Base-by-base conservation (phyloP, 2,329 filamentous ascomycete species). In the Botrytis squamosa region DNA sequence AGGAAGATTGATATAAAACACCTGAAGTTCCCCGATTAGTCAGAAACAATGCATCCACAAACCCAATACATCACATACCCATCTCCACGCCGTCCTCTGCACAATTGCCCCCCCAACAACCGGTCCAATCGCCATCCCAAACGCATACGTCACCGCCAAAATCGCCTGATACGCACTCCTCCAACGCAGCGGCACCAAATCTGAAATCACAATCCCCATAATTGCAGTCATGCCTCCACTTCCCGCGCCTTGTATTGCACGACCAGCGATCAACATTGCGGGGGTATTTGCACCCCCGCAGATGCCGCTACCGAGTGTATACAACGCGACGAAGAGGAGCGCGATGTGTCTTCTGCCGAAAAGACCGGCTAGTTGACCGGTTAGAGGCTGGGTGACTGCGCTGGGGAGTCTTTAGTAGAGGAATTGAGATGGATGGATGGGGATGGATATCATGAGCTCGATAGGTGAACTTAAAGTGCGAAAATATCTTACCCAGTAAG, bases 271-370 rank as follows among this genome's bases (percentile, higher is more conserved):
- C 1, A 91, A 81, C 77, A 85, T 84, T 0, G 76, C 78, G 1
- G 81, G 82, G 6, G 76, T 84, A 0, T 78, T 82, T 0, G 88
- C 85, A 0, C 83, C 84, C 1, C 87, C 88, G 62, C 82, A 84
- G 3, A 90, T 81, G 0, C 84, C 85, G 70, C 86, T 87, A 0
- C 88, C 88, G 0, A 89, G 75, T 0, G 81, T 82, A 73, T 89
- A 89, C 2, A 87, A 73, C 18, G 79, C 80, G 3, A 88, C 60
- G 59, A 60, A 63, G 2, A 40, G 25, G 18, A 71, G 42, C 52
- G 64, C 33, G 59, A 63, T 25, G 36, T 52, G 49, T 25, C 52
- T 22, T 36, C 52, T 33, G 36, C 63, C 44, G 5, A 74, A 67
- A 14, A 72, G 42, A 38, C 52, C 69, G 44, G 68, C 46, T 16